Evolutionary conservation across 129 eudicot species (phyloP), one percentile per base, ranked within the genome.

Genomic region (Flaveria robusta): DNA sequence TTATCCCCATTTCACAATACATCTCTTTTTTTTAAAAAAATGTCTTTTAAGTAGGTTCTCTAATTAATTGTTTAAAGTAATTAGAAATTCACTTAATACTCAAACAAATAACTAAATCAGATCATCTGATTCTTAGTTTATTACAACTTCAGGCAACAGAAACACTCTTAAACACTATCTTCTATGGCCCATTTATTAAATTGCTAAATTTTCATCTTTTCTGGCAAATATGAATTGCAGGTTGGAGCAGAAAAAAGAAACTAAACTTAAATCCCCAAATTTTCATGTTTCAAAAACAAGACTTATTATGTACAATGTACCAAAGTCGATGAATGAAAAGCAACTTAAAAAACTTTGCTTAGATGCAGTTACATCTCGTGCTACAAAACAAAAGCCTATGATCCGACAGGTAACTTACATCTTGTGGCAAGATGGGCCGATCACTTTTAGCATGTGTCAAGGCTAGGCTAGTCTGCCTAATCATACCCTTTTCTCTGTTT

Each of bases 251-350:
- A 86, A 87, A 49, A 95, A 95, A 85, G 88, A 65, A 77, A 76
- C 77, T 13, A 95, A 95, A 83, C 96, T 95, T 70, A 78, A 76
- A 66, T 95, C 96, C 13, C 99, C 99, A 20, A 95, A 95, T 84
- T 91, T 91, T 54, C 94, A 88, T 88, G 88, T 95, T 75, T 95
- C 99, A 75, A 89, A 74, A 77, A 91, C 97, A 16, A 89, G 99
- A 75, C 92, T 95, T 23, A 85, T 91, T 20, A 88, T 95, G 66
- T 95, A 95, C 83, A 95, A 91, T 68, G 77, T 95, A 62, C 97
- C 99, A 7, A 95, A 95, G 86, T 85, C 94, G 19, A 87, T 88
- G 97, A 83, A 68, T 10, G 97, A 87, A 22, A 89, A 88, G 45
- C 81, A 89, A 46, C 84, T 91, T 16, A 91, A 82, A 85, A 82